Percentiles rank a stretch among this genome's conserved stretches.
phyloP scores from a whole-genome alignment of 805 yeast species.

The Wickerhamiella azymoides region DNA sequence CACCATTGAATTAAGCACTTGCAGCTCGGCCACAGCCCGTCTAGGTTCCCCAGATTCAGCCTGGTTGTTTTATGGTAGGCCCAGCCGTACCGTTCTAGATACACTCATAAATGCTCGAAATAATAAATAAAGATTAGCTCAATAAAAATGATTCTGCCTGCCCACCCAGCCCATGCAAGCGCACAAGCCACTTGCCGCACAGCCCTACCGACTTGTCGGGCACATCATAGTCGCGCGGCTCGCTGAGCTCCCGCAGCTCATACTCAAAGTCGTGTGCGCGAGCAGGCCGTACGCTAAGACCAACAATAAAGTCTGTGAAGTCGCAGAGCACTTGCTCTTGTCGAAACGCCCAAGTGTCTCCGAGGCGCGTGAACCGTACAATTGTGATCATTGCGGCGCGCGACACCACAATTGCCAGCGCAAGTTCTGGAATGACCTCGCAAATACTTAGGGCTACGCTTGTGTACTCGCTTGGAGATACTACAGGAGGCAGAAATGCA shows the following conservation, averaged over 20 bases:
- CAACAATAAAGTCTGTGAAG: conserved; percentile 3
- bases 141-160: conserved; percentile 1
- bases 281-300: conserved; percentile 2
- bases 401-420: conserved; percentile 1
- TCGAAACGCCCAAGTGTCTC: not conserved
- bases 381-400: conserved; percentile 1
- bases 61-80: too few relatives aligned
- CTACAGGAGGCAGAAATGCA: conserved; percentile 1
- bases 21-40: too few relatives aligned
- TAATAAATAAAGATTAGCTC: not conserved
- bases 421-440: conserved; percentile 2
- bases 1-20: too few relatives aligned
- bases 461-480: not conserved
- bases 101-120: too few relatives aligned
- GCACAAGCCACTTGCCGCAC: not conserved
- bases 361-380: conserved; percentile 3
- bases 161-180: not conserved
- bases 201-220: conserved; percentile 2
- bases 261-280: conserved; percentile 4
- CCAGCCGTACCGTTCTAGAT: too few relatives aligned
- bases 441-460: not conserved
- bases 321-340: conserved; percentile 7
- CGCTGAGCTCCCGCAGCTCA: conserved; percentile 1
- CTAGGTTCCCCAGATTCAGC: too few relatives aligned
- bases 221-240: not conserved